These are phyloP conservation scores for Hypocrella siamensis DNA, from an alignment of 2,329 filamentous ascomycete genomes.

Conservation along the genomic window DNA sequence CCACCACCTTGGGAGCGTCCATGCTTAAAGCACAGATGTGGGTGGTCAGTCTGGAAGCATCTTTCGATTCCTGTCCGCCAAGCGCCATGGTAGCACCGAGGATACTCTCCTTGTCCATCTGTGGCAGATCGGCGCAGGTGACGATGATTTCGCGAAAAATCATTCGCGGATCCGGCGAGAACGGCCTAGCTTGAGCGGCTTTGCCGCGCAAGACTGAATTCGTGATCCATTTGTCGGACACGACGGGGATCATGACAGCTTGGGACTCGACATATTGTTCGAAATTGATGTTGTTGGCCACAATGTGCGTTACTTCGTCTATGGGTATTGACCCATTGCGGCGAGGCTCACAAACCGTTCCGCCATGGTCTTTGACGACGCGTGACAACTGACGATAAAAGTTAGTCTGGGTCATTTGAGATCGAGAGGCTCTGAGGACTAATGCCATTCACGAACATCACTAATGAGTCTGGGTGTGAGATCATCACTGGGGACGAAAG, in stretches of 20 bases:
- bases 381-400: constrained; percentile 19
- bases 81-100: constrained; percentile 78
- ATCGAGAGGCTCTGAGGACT: not conserved
- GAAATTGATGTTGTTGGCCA: constrained; percentile 73
- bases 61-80: constrained; percentile 65
- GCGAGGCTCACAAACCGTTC: constrained; percentile 28
- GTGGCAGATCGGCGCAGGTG: constrained; percentile 69
- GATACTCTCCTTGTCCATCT: constrained; percentile 81
- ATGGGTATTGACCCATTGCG: constrained; percentile 33
- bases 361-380: constrained; percentile 33
- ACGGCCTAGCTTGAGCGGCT: constrained; percentile 63
- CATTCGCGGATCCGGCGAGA: constrained; percentile 78
- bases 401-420: constrained; percentile 3
- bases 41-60: constrained; percentile 60
- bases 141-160: constrained; percentile 79
- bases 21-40: constrained; percentile 74
- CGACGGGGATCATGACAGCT: constrained; percentile 67
- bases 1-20: constrained; percentile 55
- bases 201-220: constrained; percentile 54
- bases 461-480: constrained; percentile 24
- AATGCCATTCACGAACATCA: constrained; percentile 22
- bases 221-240: constrained; percentile 68
- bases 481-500: constrained; percentile 27
- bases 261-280: constrained; percentile 65
- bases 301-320: constrained; percentile 35